Base-by-base conservation (phyloP, 192 early-diverging fungal genomes). In the Phlyctochytrium arcticum region DNA sequence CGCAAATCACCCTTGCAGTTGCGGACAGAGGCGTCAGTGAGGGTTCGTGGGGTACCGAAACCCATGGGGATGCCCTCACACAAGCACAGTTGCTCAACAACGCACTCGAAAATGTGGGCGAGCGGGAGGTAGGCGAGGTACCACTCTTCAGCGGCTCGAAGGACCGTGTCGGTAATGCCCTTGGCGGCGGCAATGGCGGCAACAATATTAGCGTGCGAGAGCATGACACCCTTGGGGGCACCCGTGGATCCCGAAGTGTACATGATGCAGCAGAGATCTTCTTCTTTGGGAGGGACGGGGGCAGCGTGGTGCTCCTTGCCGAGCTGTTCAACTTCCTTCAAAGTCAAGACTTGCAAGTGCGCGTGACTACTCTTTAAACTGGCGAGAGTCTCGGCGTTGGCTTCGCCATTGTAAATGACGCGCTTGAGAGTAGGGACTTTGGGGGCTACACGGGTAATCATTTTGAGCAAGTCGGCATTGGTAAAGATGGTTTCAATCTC, bases 181-280 rank as follows among this genome's bases (percentile, higher is more conserved):
- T 80, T 73, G 7, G 80, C 80, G 47, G 83, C 87, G 29, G 80
- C 80, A 70, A 91, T 83, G 54, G 89, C 85, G 56, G 95, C 84
- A 54, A 94, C 78, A 57, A 96, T 73, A 63, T 92, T 93, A 54
- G 77, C 69, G 68, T 98, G 93, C 48, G 87, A 81, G 8, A 98
- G 72, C 60, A 92, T 69, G 34, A 93, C 94, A 60, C 95, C 95
- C 73, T 95, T 95, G 46, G 96, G 94, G 73, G 85, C 85, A 23
- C 95, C 93, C 10, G 93, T 98, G n/a, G 87, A 88, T 35, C 95
- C 80, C 37, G 73, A 77, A 8, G 89, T 89, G 67, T 90, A 97
- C 92, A 97, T 94, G 61, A 97, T 91, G 58, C 89, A 81, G 36
- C 68, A 65, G 30, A 69, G 73, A 65, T 92, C 90, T 58, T 89